phyloP scores from a whole-genome alignment of 2,329 filamentous ascomycete genomes.

The Microdochium trichocladiopsis region DNA sequence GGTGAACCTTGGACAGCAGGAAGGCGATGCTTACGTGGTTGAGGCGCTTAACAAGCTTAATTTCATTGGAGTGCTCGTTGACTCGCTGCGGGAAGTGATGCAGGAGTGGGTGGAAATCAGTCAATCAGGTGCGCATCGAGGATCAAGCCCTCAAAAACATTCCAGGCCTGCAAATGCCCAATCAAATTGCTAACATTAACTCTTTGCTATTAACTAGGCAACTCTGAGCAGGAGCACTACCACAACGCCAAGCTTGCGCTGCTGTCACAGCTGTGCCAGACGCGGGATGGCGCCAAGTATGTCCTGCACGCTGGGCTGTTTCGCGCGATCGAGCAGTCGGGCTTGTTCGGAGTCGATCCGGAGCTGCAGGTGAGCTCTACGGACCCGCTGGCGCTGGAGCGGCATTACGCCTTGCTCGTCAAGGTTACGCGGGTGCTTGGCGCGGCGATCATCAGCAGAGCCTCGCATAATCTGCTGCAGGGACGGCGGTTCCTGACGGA shows the following conservation, averaged over 20 bases:
- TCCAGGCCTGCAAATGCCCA: no score
- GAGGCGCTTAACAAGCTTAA: slow-evolving; percentile 79
- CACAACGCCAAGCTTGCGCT: slow-evolving; percentile 71
- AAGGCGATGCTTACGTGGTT: slow-evolving; percentile 68
- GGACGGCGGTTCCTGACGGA: slow-evolving; percentile 74
- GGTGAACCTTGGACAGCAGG: slow-evolving; percentile 64
- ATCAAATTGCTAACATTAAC: no score
- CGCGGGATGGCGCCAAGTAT: slow-evolving; percentile 73
- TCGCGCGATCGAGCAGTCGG: slow-evolving; percentile 69
- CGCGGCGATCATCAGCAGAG: slow-evolving; percentile 73
- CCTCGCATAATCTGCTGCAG: slow-evolving; percentile 74
- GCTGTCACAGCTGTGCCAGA: slow-evolving; percentile 77
- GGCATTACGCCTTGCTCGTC: slow-evolving; percentile 79
- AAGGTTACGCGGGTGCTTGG: slow-evolving; percentile 76
- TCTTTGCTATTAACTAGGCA: slow-evolving; percentile 23
- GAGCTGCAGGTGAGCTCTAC: slow-evolving; percentile 78
- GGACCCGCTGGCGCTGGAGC: slow-evolving; percentile 63
- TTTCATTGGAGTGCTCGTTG: slow-evolving; percentile 83
- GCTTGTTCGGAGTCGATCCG: slow-evolving; percentile 84
- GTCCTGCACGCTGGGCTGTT: slow-evolving; percentile 89
- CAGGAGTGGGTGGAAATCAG: slow-evolving; percentile 59
- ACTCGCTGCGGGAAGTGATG: slow-evolving; percentile 74
- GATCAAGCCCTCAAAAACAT: neutral
- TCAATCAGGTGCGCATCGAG: slow-evolving; percentile 39
- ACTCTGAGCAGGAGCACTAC: slow-evolving; percentile 40